A percentile compares a stretch with the other conserved stretches of the same genome.
phyloP scores from a whole-genome alignment of 371 early-diverging fungal genomes.

The Mucor saturninus region DNA sequence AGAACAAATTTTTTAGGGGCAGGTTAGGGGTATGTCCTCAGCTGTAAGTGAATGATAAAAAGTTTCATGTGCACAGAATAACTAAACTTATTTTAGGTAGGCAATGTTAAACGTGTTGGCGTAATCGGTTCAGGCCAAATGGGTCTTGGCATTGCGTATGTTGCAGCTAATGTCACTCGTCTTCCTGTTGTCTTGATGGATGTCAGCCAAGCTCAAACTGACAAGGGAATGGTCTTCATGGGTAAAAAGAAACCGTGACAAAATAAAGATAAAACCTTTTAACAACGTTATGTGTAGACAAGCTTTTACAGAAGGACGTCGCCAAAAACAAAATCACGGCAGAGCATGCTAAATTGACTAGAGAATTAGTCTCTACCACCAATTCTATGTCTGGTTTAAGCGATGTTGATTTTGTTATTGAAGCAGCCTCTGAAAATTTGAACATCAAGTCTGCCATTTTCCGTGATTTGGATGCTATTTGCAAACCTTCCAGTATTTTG shows the following conservation, averaged over 20 bases:
- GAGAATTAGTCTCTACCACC: constrained; percentile 70
- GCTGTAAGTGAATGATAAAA: neutral
- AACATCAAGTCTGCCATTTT: constrained; percentile 87
- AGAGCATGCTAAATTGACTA: constrained; percentile 72
- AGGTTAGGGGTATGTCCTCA: constrained; percentile 15
- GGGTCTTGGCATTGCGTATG: constrained; percentile 96
- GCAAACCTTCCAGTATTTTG: constrained; percentile 80
- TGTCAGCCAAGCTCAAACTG: constrained; percentile 79
- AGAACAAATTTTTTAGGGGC: neutral
- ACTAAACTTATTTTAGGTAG: constrained; percentile 21
- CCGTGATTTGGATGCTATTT: constrained; percentile 71
- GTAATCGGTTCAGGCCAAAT: constrained; percentile 88
- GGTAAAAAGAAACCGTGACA: constrained; percentile 44
- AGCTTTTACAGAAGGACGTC: constrained; percentile 88
- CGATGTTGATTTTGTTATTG: constrained; percentile 87
- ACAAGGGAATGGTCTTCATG: constrained; percentile 82
- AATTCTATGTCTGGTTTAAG: constrained; percentile 60
- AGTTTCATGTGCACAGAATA: neutral
- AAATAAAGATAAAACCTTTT: no score
- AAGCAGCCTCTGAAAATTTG: constrained; percentile 95
- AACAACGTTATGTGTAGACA: constrained; percentile 54
- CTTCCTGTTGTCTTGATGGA: constrained; percentile 85
- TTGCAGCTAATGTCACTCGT: constrained; percentile 87
- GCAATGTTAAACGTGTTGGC: constrained; percentile 64
- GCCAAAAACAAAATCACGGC: constrained; percentile 84